A percentile compares a stretch with the other conserved stretches of the same genome.
Evolutionary conservation across 306 rosid species (phyloP).

Genomic region (Leucaena leucocephala): DNA sequence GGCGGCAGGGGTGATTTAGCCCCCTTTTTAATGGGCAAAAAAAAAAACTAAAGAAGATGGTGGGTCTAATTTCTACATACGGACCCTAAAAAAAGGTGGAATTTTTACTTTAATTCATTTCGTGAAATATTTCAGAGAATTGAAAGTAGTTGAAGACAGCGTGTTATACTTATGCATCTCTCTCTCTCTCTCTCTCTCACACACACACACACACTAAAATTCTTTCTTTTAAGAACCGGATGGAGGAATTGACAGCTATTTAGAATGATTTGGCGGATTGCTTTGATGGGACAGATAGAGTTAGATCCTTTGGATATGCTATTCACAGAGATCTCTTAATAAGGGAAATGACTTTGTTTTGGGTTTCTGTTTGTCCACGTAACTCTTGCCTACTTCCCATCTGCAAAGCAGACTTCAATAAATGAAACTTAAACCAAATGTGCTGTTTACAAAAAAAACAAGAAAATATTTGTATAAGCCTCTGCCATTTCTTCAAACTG

Average conservation of each 20-base stretch:
- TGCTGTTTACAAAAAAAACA: not conserved
- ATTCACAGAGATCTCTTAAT: not conserved
- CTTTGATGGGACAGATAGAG: slow-evolving; percentile 18
- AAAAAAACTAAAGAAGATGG: not conserved
- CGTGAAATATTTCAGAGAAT: not conserved
- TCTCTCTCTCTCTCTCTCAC: not conserved
- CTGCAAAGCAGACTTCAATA: not conserved
- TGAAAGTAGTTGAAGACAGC: not conserved
- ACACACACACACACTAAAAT: not conserved
- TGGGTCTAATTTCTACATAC: not conserved
- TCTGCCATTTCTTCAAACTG: slow-evolving; percentile 39
- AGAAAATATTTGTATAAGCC: slow-evolving; percentile 22
- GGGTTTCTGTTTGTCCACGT: not conserved
- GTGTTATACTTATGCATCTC: too few species aligned
- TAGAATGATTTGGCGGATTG: slow-evolving; percentile 5
- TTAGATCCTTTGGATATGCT: not conserved
- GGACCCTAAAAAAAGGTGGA: not conserved
- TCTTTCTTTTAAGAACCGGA: not conserved
- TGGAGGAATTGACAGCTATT: slow-evolving; percentile 1
- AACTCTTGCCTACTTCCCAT: not conserved
- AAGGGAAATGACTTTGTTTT: not conserved
- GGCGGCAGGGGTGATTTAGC: too few species aligned
- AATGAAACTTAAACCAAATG: not conserved
- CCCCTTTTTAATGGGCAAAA: too few species aligned
- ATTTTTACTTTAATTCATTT: not conserved